Conservation (phyloP, 441 rosid species). For the Daphne laureola region DNA sequence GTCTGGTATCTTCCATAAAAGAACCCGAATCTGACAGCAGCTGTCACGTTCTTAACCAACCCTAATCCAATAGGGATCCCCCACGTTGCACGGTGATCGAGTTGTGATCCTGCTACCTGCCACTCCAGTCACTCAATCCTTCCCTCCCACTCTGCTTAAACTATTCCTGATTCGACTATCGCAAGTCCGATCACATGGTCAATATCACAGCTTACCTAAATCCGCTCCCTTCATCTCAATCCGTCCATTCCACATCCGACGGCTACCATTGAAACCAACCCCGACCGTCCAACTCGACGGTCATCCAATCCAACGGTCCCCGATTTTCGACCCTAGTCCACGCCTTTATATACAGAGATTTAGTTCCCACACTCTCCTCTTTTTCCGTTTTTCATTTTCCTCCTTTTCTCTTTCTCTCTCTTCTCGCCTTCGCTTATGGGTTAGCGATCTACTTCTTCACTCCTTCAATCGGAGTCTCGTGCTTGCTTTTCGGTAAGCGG, state of each 20-base stretch:
- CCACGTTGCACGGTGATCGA: no score
- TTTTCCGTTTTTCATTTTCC: neutral
- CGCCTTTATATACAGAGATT: no score
- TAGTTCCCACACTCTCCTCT: neutral
- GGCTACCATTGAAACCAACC: neutral
- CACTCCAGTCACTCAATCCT: no score
- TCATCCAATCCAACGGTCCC: slow-evolving; percentile 1
- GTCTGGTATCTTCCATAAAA: no score
- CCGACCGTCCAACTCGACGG: neutral
- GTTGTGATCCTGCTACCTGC: no score
- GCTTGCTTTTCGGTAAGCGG: neutral
- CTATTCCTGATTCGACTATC: no score
- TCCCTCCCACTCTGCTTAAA: no score
- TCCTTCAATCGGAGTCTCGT: neutral
- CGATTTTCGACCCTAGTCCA: neutral
- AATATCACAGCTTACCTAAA: no score
- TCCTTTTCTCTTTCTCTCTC: neutral
- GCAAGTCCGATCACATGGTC: no score
- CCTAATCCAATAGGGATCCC: no score
- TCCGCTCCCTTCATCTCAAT: neutral
- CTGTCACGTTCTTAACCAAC: no score
- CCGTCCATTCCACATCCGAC: neutral
- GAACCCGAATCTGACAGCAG: no score
- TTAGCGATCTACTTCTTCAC: neutral
- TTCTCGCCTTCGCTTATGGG: neutral